Conservation (phyloP, 2,329 filamentous ascomycete genomes). For the Cercospora nicotianae region DNA sequence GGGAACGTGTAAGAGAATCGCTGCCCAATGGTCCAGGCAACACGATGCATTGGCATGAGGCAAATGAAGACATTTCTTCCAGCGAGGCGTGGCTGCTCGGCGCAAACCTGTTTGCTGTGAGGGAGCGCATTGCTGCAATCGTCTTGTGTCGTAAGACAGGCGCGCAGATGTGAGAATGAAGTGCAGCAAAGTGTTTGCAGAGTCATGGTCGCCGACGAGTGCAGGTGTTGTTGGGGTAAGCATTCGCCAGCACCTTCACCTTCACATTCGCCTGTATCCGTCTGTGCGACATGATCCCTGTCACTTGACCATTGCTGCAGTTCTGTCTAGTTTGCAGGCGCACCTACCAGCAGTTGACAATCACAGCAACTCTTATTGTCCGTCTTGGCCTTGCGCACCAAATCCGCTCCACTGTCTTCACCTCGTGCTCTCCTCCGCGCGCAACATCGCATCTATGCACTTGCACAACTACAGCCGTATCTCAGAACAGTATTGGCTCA, state of each 20-base stretch:
- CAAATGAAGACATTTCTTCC: background rate
- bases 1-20: background rate
- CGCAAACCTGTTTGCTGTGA: background rate
- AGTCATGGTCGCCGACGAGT: background rate
- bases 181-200: background rate
- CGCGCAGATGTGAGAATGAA: background rate
- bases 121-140: background rate
- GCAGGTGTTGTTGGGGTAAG: background rate
- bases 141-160: background rate
- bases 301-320: background rate
- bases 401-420: background rate
- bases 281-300: background rate
- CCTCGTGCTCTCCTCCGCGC: background rate
- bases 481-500: constrained; percentile 1
- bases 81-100: background rate
- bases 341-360: background rate
- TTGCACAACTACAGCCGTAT: constrained; percentile 10
- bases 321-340: background rate
- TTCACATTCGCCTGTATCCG: background rate
- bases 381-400: background rate
- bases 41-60: background rate
- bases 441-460: constrained; percentile 9
- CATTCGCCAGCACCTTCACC: constrained; percentile 2
- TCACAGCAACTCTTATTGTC: background rate
- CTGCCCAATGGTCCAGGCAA: constrained; percentile 6